Conservation (phyloP, 2,329 filamentous ascomycete genomes). For the Colletotrichum graminicola region DNA sequence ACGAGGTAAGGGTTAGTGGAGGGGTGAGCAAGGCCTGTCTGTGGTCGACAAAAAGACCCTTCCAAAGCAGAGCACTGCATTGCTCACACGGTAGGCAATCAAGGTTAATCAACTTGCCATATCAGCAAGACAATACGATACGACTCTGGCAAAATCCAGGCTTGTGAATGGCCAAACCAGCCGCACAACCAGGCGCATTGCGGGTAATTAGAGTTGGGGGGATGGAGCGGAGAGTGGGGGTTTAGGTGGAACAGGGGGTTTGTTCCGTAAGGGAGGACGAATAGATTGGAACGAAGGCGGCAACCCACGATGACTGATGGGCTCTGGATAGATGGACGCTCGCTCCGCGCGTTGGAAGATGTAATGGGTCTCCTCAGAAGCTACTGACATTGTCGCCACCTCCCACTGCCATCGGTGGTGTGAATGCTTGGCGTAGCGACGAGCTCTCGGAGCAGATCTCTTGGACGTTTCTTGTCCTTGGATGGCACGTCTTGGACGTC, state of each 20-base stretch:
- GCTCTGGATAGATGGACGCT: conserved; percentile 3
- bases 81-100: background rate
- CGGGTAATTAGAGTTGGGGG: conserved; percentile 23
- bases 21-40: conserved; percentile 1
- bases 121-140: conserved; percentile 19
- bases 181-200: conserved; percentile 1
- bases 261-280: background rate
- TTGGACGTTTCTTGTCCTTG: conserved; percentile 29
- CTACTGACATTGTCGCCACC: background rate
- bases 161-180: conserved; percentile 20
- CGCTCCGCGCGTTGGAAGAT: background rate
- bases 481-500: conserved; percentile 36
- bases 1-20: conserved; percentile 10
- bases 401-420: background rate
- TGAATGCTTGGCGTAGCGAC: conserved; percentile 21
- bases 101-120: conserved; percentile 31
- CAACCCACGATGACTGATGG: background rate
- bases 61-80: conserved; percentile 17
- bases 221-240: background rate
- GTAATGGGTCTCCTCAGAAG: background rate
- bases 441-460: conserved; percentile 35
- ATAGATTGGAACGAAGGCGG: background rate
- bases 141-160: background rate
- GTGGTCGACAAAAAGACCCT: conserved; percentile 29
- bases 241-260: background rate